A percentile compares a stretch with the other conserved stretches of the same genome.
Conservation (phyloP, 2,329 filamentous ascomycete species). For the Metarhizium album region DNA sequence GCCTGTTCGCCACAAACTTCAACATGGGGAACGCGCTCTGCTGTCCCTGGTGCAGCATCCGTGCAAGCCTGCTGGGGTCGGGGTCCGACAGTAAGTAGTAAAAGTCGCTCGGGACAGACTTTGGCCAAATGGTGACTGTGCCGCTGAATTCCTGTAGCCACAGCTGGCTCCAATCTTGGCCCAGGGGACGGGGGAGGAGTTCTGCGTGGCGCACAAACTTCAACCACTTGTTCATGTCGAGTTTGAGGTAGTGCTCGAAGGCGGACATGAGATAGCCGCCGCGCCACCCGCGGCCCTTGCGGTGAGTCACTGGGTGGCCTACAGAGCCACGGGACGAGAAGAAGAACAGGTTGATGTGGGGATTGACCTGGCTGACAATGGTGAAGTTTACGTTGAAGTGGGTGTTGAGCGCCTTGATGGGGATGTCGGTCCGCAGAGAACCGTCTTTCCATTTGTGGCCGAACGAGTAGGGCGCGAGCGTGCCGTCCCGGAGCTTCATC, state of each 20-base stretch:
- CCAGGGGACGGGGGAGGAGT: constrained; percentile 76
- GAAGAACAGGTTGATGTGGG: constrained; percentile 98
- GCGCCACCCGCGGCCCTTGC: constrained; percentile 86
- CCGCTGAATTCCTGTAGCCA: constrained; percentile 94
- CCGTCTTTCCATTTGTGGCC: constrained; percentile 99
- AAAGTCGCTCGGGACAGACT: constrained; percentile 68
- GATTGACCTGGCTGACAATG: constrained; percentile 82
- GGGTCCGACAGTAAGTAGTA: constrained; percentile 80
- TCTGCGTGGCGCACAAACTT: constrained; percentile 90
- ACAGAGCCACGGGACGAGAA: constrained; percentile 90
- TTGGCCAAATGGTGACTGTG: constrained; percentile 94
- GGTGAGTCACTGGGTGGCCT: constrained; percentile 86
- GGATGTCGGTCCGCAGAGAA: constrained; percentile 86
- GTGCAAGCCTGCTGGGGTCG: constrained; percentile 58
- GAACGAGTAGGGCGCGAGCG: constrained; percentile 81
- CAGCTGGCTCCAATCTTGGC: constrained; percentile 93
- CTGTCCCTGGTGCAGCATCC: constrained; percentile 85
- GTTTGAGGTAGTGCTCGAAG: constrained; percentile 87
- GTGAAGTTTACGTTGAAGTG: constrained; percentile 99
- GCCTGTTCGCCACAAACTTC: constrained; percentile 78
- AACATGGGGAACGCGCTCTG: constrained; percentile 85
- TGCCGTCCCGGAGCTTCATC: constrained; percentile 73
- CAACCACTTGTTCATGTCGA: constrained; percentile 96
- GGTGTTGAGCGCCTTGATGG: constrained; percentile 83
- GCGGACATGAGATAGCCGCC: constrained; percentile 90